Percentiles rank a stretch among this genome's conserved stretches.
Evolutionary conservation across 2,329 filamentous ascomycete species (phyloP).

Genomic region (Epichloe baconii): DNA sequence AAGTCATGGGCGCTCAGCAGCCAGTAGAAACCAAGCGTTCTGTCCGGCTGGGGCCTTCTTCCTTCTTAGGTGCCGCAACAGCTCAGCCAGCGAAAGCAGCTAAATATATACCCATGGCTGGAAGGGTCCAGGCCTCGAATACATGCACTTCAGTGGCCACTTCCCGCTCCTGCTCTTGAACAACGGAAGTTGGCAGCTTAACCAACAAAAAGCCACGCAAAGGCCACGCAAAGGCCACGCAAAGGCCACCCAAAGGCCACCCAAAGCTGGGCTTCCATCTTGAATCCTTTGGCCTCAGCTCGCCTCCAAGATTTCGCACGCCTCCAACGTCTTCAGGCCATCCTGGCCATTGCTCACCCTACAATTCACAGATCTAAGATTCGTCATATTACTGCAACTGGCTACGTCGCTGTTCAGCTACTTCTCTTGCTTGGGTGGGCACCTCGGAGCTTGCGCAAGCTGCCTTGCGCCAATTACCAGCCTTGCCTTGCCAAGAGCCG

Average conservation of each 20-base stretch:
- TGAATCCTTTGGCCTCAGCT: not conserved
- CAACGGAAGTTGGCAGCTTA: not conserved
- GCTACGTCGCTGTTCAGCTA: not conserved
- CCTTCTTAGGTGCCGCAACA: not conserved
- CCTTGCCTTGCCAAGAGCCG: not conserved
- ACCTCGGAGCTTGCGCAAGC: not conserved
- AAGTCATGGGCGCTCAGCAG: not conserved
- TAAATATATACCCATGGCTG: too few relatives aligned
- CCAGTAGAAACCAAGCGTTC: not conserved
- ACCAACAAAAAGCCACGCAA: not conserved
- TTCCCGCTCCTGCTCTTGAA: not conserved
- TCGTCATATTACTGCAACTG: not conserved
- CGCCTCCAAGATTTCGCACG: not conserved
- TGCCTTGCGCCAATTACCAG: not conserved
- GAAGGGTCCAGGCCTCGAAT: not conserved
- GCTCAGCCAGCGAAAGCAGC: not conserved
- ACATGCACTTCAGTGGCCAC: not conserved
- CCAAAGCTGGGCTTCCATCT: not conserved
- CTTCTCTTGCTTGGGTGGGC: not conserved
- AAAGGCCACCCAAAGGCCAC: not conserved
- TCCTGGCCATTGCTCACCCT: not conserved
- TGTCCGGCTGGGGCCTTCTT: not conserved
- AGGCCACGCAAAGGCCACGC: not conserved
- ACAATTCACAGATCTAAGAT: not conserved
- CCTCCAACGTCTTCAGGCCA: not conserved